A percentile compares a stretch with the other conserved stretches of the same genome.
Conservation (phyloP, 306 rosid species). For the Acacia acuminata region DNA sequence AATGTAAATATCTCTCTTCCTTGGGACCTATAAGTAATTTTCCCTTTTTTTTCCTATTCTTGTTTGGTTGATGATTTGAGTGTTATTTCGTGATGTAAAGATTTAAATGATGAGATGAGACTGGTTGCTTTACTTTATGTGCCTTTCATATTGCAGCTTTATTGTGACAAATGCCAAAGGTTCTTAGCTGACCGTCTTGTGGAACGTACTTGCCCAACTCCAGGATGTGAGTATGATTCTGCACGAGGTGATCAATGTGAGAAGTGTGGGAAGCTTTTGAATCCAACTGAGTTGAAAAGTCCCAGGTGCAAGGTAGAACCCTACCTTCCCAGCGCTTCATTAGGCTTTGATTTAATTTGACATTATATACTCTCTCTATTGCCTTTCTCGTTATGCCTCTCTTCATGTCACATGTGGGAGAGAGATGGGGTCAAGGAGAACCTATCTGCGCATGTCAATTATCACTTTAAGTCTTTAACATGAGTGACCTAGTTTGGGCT, state of each 20-base stretch:
- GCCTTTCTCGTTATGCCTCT: background rate
- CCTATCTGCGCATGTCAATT: no score
- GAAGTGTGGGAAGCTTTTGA: constrained; percentile 88
- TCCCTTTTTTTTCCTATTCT: background rate
- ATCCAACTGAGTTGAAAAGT: constrained; percentile 78
- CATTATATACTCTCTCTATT: background rate
- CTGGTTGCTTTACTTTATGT: constrained; percentile 21
- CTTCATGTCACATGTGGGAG: no score
- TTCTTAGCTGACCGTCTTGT: constrained; percentile 93
- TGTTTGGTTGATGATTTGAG: constrained; percentile 17
- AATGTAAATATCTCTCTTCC: no score
- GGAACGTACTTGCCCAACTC: constrained; percentile 87
- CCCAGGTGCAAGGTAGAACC: constrained; percentile 89
- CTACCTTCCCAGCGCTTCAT: background rate
- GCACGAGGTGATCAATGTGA: constrained; percentile 98
- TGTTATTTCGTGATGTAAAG: constrained; percentile 13
- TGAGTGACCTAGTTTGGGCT: no score
- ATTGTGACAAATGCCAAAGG: constrained; percentile 76
- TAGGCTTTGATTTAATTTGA: background rate
- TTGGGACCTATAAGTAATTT: no score
- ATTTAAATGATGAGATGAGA: background rate
- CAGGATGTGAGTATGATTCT: constrained; percentile 80
- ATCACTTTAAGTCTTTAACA: no score
- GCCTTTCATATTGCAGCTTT: constrained; percentile 64
- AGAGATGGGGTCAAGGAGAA: no score